phyloP scores from a whole-genome alignment of 2,329 filamentous ascomycete genomes.

The Apiospora aurea region DNA sequence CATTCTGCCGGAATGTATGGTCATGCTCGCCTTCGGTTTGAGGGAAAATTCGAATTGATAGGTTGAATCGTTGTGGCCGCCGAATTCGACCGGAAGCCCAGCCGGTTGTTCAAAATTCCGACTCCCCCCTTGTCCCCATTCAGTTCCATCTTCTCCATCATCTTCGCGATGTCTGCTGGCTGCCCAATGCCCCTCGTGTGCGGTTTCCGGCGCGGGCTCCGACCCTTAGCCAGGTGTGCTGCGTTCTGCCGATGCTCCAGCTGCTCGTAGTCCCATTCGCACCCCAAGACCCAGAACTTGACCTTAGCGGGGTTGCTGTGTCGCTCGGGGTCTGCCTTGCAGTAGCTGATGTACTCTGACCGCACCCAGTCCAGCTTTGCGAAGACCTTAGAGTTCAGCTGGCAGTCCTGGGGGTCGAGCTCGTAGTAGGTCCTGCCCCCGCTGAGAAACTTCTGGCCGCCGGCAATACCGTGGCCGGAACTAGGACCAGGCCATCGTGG shows the following conservation, averaged over 20 bases:
- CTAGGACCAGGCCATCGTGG: not conserved
- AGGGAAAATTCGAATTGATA: not conserved
- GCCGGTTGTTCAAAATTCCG: not conserved
- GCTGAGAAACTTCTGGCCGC: constrained; percentile 36
- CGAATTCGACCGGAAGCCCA: not conserved
- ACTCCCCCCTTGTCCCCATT: not conserved
- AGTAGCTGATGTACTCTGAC: constrained; percentile 47
- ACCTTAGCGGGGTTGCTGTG: constrained; percentile 46
- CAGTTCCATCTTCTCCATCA: not conserved
- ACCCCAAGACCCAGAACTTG: constrained; percentile 50
- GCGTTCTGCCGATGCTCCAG: not conserved
- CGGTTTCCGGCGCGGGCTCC: not conserved
- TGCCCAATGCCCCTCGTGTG: not conserved
- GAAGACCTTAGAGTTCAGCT: constrained; percentile 44
- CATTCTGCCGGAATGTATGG: not conserved
- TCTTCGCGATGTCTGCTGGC: not conserved
- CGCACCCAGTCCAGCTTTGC: constrained; percentile 49
- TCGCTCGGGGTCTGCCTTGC: constrained; percentile 39
- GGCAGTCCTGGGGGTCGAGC: constrained; percentile 44
- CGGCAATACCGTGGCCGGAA: not conserved
- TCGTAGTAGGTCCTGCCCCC: constrained; percentile 43
- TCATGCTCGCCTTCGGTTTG: not conserved
- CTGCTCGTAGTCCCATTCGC: constrained; percentile 45
- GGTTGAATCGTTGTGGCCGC: not conserved
- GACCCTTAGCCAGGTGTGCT: not conserved